These are phyloP conservation scores for Penicillium taxi DNA, from an alignment of 495 filamentous ascomycete species.

Conservation along the genomic window DNA sequence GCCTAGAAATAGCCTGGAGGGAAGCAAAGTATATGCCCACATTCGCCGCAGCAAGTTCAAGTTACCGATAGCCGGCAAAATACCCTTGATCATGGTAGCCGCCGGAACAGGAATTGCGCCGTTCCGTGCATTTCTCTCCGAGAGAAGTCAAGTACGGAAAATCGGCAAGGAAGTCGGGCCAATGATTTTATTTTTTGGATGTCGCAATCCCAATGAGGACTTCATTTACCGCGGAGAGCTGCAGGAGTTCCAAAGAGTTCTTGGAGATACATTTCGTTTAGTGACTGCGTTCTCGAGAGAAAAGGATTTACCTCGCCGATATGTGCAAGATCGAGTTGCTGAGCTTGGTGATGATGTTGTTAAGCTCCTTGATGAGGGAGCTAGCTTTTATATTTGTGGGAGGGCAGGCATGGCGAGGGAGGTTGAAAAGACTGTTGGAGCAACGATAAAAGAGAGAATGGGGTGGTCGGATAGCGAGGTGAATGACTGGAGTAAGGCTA, in stretches of 20 bases:
- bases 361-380: slow-evolving; percentile 29
- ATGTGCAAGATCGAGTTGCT: slow-evolving; percentile 37
- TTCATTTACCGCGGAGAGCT: slow-evolving; percentile 38
- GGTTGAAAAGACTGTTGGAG: slow-evolving; percentile 33
- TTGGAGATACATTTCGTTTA: slow-evolving; percentile 21
- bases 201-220: slow-evolving; percentile 33
- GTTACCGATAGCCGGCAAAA: slow-evolving; percentile 23
- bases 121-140: slow-evolving; percentile 40
- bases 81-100: slow-evolving; percentile 39
- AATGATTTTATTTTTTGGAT: slow-evolving; percentile 42
- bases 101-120: slow-evolving; percentile 43
- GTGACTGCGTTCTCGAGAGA: slow-evolving; percentile 31
- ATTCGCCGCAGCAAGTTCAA: slow-evolving; percentile 43
- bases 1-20: slow-evolving; percentile 18
- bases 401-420: slow-evolving; percentile 45
- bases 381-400: slow-evolving; percentile 45
- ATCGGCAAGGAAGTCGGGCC: slow-evolving; percentile 32
- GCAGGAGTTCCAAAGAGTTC: slow-evolving; percentile 17
- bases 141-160: slow-evolving; percentile 31
- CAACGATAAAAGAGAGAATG: slow-evolving; percentile 18
- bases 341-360: slow-evolving; percentile 29
- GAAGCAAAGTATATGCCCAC: slow-evolving; percentile 30
- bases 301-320: slow-evolving; percentile 12
- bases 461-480: slow-evolving; percentile 31
- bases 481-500: slow-evolving; percentile 33